Base-by-base conservation (phyloP, 441 rosid species). In the Erodium chrysanthum region DNA sequence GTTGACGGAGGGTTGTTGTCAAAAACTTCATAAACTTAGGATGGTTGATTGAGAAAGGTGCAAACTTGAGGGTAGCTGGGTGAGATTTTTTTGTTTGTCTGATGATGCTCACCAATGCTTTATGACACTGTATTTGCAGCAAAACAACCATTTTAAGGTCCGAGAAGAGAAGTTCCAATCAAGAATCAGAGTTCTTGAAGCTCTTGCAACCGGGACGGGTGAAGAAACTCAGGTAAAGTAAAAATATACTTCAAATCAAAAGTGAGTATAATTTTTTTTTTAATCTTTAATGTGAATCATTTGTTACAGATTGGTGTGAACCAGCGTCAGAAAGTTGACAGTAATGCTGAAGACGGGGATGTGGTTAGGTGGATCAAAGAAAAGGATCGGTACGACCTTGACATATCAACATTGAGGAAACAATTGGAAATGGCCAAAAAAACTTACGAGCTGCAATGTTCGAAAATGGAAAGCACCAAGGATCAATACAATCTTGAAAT, bases 121-220 rank as follows among this genome's bases (percentile, higher is more conserved):
- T 74, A 58, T 54, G 72, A 23, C 73, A 75, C 59, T 20, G 61
- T 62, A 59, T 65, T 46, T 84, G 80, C 86, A 92, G 99, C 97
- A 92, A 87, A 90, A 88, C 60, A 89, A 82, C 75, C 80, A 87
- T 67, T 82, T 78, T 65, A 87, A 84, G 84, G 83, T 83, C 59
- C 90, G 96, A 27, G 99, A 95, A 73, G 98, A 90, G 78, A 95
- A 88, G 82, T 90, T 82, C 74, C 89, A 83, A 73, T 84, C 92
- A 42, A 88, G 90, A 78, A 80, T 90, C 58, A 85, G 80, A 71
- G 88, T 81, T 15, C 82, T 95, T 66, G 98, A 92, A 80, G 84
- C 98, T 74, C 83, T 95, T 66, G 86, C 82, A 67, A 78, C 82
- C 63, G 97, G 96, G 70, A 74, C 84, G 60, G 73, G 80, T 52